These are phyloP conservation scores for Micractinium sp. DNA, from an alignment of 139 green algal species.

Conservation along the genomic window DNA sequence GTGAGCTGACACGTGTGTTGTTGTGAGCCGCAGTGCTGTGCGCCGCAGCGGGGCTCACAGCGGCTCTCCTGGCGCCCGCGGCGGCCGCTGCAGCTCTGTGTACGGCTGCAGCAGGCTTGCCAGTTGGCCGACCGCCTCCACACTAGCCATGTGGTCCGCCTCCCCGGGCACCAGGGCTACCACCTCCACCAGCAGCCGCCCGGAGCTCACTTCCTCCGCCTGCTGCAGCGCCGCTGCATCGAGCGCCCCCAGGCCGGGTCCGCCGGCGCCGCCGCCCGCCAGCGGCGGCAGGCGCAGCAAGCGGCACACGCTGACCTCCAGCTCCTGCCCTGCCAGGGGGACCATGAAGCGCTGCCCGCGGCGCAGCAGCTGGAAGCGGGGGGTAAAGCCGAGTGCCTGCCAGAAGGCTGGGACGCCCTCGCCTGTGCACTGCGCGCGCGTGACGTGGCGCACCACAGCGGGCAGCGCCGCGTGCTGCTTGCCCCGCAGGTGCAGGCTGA, in stretches of 20 bases:
- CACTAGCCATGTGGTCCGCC: neutral
- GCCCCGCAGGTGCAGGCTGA: conserved; percentile 31
- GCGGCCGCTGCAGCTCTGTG: conserved; percentile 28
- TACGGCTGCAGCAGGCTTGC: conserved; percentile 10
- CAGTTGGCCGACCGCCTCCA: conserved; percentile 11
- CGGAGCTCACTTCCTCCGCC: conserved; percentile 10
- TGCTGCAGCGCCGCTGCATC: neutral
- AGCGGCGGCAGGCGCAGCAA: conserved; percentile 17
- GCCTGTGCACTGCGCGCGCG: conserved; percentile 11
- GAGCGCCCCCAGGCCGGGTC: neutral
- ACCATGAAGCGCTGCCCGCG: conserved; percentile 16
- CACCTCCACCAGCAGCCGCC: conserved; percentile 36
- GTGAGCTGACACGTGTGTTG: neutral
- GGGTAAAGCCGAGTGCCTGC: conserved; percentile 36
- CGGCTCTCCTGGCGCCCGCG: conserved; percentile 6
- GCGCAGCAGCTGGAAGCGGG: conserved; percentile 21
- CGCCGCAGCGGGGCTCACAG: conserved; percentile 1
- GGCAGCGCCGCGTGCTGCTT: conserved; percentile 23
- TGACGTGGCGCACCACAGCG: conserved; percentile 27
- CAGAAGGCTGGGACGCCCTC: conserved; percentile 35
- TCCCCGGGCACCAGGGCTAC: neutral
- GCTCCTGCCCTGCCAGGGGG: neutral
- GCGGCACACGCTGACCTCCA: conserved; percentile 32
- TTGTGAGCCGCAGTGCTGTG: too few relatives aligned
- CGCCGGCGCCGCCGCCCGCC: neutral